phyloP scores from a whole-genome alignment of 768 basidiomycete genomes.

The Leucocoprinus leucothites region DNA sequence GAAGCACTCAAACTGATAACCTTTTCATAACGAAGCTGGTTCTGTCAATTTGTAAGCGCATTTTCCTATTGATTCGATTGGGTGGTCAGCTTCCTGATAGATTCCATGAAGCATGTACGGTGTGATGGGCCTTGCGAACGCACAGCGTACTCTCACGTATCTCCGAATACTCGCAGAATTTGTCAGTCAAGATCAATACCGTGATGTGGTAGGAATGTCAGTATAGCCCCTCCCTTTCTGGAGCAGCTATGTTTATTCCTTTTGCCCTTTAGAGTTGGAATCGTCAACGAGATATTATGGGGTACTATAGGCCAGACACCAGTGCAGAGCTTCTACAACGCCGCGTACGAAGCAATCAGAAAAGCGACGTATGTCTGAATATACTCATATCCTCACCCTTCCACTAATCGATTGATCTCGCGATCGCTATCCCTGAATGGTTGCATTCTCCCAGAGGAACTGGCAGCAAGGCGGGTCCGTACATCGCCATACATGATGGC shows the following conservation, averaged over 20 bases:
- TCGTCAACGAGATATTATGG: slow-evolving; percentile 63
- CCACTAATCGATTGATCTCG: not conserved
- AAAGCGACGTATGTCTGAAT: slow-evolving; percentile 33
- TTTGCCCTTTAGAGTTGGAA: slow-evolving; percentile 39
- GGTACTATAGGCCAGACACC: slow-evolving; percentile 49
- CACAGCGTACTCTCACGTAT: slow-evolving; percentile 79
- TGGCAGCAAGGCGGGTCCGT: slow-evolving; percentile 57
- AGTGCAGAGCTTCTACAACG: slow-evolving; percentile 41
- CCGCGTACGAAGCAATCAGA: slow-evolving; percentile 44
- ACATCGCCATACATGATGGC: slow-evolving; percentile 61
- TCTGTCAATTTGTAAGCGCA: slow-evolving; percentile 57
- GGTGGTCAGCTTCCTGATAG: slow-evolving; percentile 4
- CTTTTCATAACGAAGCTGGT: slow-evolving; percentile 35
- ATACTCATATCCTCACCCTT: slow-evolving; percentile 2
- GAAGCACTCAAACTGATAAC: slow-evolving; percentile 8
- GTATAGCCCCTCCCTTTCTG: slow-evolving; percentile 15
- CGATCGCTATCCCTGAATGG: slow-evolving; percentile 2
- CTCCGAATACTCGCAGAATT: slow-evolving; percentile 82
- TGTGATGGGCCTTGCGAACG: slow-evolving; percentile 89
- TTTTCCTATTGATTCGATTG: slow-evolving; percentile 4
- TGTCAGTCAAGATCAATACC: slow-evolving; percentile 77
- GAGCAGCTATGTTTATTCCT: not conserved
- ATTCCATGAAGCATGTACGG: slow-evolving; percentile 50
- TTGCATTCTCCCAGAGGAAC: slow-evolving; percentile 45
- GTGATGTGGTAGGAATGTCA: slow-evolving; percentile 67